These are phyloP conservation scores for Aspergillus neoniger DNA, from an alignment of 2,329 filamentous ascomycete genomes.

Conservation along the genomic window DNA sequence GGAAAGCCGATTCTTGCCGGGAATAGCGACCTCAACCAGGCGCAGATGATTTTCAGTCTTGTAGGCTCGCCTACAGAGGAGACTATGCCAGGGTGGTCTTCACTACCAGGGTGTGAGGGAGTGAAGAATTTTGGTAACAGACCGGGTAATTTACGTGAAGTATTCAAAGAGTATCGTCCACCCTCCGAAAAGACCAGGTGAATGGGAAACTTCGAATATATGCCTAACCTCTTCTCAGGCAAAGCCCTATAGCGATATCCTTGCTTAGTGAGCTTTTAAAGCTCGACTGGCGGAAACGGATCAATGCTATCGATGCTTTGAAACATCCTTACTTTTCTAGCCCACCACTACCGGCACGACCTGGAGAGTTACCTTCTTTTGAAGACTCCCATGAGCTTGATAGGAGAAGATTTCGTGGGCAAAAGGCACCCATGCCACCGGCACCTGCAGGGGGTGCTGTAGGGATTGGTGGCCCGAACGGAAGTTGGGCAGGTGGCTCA, in stretches of 20 bases:
- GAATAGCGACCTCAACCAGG: conserved; percentile 83
- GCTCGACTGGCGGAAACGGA: conserved; percentile 83
- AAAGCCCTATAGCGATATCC: conserved; percentile 71
- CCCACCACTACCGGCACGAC: conserved; percentile 73
- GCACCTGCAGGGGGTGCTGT: conserved; percentile 90
- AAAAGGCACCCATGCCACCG: conserved; percentile 80
- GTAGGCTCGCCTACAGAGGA: conserved; percentile 87
- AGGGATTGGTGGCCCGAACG: conserved; percentile 64
- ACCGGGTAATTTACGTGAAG: conserved; percentile 67
- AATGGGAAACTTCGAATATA: background rate
- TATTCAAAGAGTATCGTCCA: conserved; percentile 69
- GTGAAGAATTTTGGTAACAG: conserved; percentile 63
- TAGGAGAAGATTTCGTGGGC: conserved; percentile 82
- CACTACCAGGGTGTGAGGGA: conserved; percentile 77
- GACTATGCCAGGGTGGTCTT: conserved; percentile 88
- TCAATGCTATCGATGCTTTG: conserved; percentile 92
- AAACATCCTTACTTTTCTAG: conserved; percentile 89
- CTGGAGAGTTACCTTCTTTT: conserved; percentile 85
- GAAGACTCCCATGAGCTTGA: conserved; percentile 98
- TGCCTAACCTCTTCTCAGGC: conserved; percentile 44
- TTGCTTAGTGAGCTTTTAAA: conserved; percentile 79
- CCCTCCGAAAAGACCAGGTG: background rate
- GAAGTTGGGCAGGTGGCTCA: conserved; percentile 51
- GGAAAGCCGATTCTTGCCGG: conserved; percentile 90
- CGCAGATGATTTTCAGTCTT: conserved; percentile 90